Conservation (phyloP, 345 rosid genomes). For the Reutealis trisperma region DNA sequence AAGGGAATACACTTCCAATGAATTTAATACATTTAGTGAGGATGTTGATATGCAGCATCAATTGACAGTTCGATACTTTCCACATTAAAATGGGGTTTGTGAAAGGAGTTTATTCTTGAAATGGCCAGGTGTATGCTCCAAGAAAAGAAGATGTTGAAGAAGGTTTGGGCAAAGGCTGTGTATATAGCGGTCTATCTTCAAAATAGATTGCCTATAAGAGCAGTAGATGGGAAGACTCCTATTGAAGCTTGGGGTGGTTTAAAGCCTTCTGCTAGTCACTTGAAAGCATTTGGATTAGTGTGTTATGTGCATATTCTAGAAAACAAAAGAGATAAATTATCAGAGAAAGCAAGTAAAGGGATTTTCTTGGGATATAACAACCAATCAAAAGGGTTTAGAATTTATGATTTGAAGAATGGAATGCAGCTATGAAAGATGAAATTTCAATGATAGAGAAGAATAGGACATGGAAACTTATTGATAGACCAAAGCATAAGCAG, state of each 20-base stretch:
- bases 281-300: neutral
- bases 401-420: neutral
- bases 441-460: neutral
- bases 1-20: neutral
- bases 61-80: neutral
- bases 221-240: neutral
- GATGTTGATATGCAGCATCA: neutral
- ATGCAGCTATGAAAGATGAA: neutral
- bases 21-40: constrained; percentile 4
- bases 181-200: neutral
- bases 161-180: neutral
- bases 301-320: neutral
- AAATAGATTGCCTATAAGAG: constrained; percentile 1
- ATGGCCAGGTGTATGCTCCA: neutral
- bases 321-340: neutral
- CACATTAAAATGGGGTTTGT: neutral
- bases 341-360: neutral
- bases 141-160: neutral
- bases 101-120: neutral
- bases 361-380: neutral
- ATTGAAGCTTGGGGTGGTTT: neutral
- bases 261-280: neutral
- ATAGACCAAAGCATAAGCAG: no score
- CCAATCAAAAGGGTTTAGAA: neutral
- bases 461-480: neutral